Conservation (phyloP, 2,329 filamentous ascomycete genomes). For the Sporothrix brunneoviolacea region DNA sequence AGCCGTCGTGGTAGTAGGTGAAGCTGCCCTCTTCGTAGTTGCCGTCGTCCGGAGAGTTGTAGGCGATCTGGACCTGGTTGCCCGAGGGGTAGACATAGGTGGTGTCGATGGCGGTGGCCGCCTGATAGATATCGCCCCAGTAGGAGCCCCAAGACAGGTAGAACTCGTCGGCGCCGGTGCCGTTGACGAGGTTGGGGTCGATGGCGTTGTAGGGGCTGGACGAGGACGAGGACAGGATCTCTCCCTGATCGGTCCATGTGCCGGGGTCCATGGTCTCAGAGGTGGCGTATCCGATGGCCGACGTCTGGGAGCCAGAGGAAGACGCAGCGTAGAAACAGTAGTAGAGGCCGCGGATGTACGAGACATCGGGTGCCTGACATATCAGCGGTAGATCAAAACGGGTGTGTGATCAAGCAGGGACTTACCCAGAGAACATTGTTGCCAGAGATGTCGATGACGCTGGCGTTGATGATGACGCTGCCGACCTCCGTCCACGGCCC, state of each 20-base stretch:
- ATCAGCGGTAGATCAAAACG: too few relatives aligned
- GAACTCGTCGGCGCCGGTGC: conserved; percentile 37
- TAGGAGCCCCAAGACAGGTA: conserved; percentile 40
- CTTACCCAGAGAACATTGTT: conserved; percentile 39
- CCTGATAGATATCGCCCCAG: conserved; percentile 54
- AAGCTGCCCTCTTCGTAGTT: conserved; percentile 48
- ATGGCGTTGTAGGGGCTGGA: conserved; percentile 49
- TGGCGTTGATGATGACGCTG: conserved; percentile 31
- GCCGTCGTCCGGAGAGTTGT: conserved; percentile 7
- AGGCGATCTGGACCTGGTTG: conserved; percentile 10
- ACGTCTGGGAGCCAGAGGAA: conserved; percentile 52
- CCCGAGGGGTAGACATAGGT: conserved; percentile 17
- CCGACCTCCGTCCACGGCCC: conserved; percentile 38
- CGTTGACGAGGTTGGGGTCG: conserved; percentile 48
- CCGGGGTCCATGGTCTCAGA: conserved; percentile 41
- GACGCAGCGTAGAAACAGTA: conserved; percentile 48
- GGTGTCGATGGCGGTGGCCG: conserved; percentile 42
- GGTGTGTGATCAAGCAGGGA: too few relatives aligned
- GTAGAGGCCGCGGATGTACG: conserved; percentile 42
- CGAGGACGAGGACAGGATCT: conserved; percentile 40
- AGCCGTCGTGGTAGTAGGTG: conserved; percentile 47
- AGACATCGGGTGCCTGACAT: conserved; percentile 29
- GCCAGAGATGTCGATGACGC: conserved; percentile 33
- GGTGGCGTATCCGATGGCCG: conserved; percentile 22
- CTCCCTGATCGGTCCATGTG: conserved; percentile 55